Evolutionary conservation across 208 protist genomes (phyloP).

Genomic region (Crithidia fasciculata): DNA sequence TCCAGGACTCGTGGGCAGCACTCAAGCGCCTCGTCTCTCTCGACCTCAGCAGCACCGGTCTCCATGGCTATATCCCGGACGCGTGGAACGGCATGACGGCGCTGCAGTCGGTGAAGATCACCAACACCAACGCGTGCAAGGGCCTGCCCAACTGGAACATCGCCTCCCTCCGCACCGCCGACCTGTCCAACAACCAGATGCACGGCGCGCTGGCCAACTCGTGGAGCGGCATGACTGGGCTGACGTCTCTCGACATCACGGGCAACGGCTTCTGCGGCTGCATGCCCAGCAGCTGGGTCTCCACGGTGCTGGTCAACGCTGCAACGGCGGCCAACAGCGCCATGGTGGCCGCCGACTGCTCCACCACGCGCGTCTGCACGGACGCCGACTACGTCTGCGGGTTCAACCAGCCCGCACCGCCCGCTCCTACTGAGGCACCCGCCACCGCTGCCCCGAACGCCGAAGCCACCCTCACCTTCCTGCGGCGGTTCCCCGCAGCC

Average conservation of each 20-base stretch:
- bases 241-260: constrained; percentile 23
- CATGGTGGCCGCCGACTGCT: not conserved
- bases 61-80: constrained; percentile 12
- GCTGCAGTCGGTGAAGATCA: not conserved
- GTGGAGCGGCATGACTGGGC: constrained; percentile 18
- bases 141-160: constrained; percentile 27
- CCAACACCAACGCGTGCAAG: constrained; percentile 3
- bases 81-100: not conserved
- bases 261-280: constrained; percentile 23
- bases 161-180: constrained; percentile 2
- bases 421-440: too few relatives aligned
- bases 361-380: not conserved
- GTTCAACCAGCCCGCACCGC: not conserved
- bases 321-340: constrained; percentile 4
- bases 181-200: constrained; percentile 29
- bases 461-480: not conserved
- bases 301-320: constrained; percentile 14
- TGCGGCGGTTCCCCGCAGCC: not conserved
- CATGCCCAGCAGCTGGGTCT: not conserved
- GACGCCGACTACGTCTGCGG: not conserved
- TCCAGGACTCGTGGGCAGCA: not conserved
- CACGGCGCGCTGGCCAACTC: constrained; percentile 11
- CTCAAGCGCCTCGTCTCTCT: not conserved
- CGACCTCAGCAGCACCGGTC: constrained; percentile 4
- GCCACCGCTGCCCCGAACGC: not conserved